phyloP scores from a whole-genome alignment of 345 rosid genomes.

The Heritiera fomes region DNA sequence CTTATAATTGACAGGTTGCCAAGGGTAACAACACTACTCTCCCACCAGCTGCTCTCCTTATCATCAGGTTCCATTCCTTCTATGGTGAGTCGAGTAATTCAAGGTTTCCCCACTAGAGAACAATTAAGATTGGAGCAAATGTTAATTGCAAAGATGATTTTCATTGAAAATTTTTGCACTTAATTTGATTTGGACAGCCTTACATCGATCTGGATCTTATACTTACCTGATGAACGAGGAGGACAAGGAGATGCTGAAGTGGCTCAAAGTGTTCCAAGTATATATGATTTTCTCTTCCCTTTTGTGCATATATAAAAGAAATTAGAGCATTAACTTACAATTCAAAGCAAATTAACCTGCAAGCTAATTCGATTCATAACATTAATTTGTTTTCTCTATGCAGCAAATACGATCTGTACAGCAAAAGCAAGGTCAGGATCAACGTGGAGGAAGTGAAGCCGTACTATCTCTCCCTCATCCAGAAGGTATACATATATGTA shows the following conservation, averaged over 20 bases:
- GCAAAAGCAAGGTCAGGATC: conserved; percentile 59
- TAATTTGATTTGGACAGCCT: conserved; percentile 36
- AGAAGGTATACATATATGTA: conserved; percentile 32
- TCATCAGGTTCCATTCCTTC: conserved; percentile 65
- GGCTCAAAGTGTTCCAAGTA: conserved; percentile 73
- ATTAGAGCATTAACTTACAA: not conserved
- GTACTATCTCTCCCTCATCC: conserved; percentile 56
- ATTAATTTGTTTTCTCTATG: not conserved
- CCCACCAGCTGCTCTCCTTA: conserved; percentile 64
- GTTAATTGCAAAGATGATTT: not conserved
- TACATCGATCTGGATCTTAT: conserved; percentile 52
- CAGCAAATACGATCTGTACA: conserved; percentile 68
- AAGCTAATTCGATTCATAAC: not conserved
- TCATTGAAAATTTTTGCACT: not conserved
- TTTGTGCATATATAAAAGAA: not conserved
- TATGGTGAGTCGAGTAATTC: conserved; percentile 37
- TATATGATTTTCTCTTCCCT: not conserved
- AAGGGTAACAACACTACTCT: conserved; percentile 53
- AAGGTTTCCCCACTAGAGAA: not conserved
- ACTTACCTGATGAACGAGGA: conserved; percentile 57
- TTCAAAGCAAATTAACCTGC: not conserved
- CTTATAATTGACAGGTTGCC: conserved; percentile 44
- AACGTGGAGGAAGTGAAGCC: conserved; percentile 61
- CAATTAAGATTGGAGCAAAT: not conserved
- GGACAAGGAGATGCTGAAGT: conserved; percentile 51